Conservation (phyloP, 2,329 filamentous ascomycete species). For the Aspergillus sp. region DNA sequence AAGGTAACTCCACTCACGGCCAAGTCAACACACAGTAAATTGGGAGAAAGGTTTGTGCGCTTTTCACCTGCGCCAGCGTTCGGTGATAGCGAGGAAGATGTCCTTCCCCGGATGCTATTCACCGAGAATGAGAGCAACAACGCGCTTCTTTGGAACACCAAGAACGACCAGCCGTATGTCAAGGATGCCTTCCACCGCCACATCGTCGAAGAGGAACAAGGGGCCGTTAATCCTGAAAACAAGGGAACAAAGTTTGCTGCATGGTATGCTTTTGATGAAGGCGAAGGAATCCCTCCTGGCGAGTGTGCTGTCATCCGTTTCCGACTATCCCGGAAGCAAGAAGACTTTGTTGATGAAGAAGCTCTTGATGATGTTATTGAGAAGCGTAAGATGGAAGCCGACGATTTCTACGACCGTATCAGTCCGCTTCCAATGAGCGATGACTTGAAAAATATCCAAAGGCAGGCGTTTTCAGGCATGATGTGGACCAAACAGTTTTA, state of each 20-base stretch:
- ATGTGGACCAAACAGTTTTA: slow-evolving; percentile 99
- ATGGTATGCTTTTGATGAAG: slow-evolving; percentile 90
- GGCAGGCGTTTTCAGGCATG: slow-evolving; percentile 93
- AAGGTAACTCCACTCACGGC: slow-evolving; percentile 62
- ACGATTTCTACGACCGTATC: slow-evolving; percentile 92
- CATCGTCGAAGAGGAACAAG: slow-evolving; percentile 77
- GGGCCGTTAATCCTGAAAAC: slow-evolving; percentile 72
- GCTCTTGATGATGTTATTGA: slow-evolving; percentile 88
- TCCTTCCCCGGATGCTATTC: slow-evolving; percentile 80
- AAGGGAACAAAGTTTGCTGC: slow-evolving; percentile 84
- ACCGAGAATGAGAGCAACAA: slow-evolving; percentile 96
- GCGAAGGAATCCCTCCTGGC: slow-evolving; percentile 78
- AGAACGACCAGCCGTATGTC: slow-evolving; percentile 79
- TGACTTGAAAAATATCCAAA: slow-evolving; percentile 89
- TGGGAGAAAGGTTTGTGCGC: slow-evolving; percentile 79
- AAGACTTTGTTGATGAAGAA: slow-evolving; percentile 84
- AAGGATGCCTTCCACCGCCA: slow-evolving; percentile 93
- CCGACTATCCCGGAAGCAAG: slow-evolving; percentile 70
- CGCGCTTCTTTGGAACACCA: slow-evolving; percentile 66
- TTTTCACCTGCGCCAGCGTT: slow-evolving; percentile 87
- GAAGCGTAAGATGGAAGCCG: slow-evolving; percentile 78
- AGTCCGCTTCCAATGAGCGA: slow-evolving; percentile 92
- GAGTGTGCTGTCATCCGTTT: slow-evolving; percentile 96
- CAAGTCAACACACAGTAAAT: slow-evolving; percentile 70
- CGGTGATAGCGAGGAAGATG: slow-evolving; percentile 72